Evolutionary conservation across 148 eudicot species (phyloP), one percentile per base, ranked within the genome.

Genomic region (Cornus kousa): DNA sequence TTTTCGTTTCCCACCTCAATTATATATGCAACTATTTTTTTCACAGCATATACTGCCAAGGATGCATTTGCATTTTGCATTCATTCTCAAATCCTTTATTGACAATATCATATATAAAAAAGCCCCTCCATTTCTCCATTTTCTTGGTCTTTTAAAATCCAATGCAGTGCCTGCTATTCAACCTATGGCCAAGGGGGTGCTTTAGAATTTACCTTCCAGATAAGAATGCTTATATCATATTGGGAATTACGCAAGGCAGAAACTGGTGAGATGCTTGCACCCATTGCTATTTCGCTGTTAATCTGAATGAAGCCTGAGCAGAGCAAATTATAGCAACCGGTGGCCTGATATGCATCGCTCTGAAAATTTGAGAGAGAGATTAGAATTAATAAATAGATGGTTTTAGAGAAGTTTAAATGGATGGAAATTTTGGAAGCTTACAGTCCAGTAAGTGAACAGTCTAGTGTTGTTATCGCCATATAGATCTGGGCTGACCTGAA

Each of bases 301-400:
- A 95, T 85, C 83, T 95, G 98, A 82, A 95, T 95, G 87, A 95
- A 95, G 67, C 98, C 98, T 43, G 98, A 95, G 92, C 98, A 95
- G 4, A 95, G 86, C 3, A 95, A 84, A 80, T 95, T 95, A 90
- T 95, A 95, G 92, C 98, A 95, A 19, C 98, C 98, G 0, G 98
- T 95, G 72, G 98, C 98, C 83, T 95, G 98, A 90, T 95, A 95
- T 62, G 98, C 98, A 88, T 95, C 98, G 81, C 98, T 95, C 98
- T 95, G 89, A 66, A 79, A 72, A 66, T 64, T 82, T 60, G 8
- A 70, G 5, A 80, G 23, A 74, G n/a, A 55, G 9, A 66, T 33
- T 4, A 80, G 62, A 23, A 53, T 22, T 10, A 67, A 3, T 55
- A 43, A 73, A 53, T 50, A 16, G 60, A 74, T n/a, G 28, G 9